Conservation (phyloP, 441 rosid species). For the Adansonia madagascariensis region DNA sequence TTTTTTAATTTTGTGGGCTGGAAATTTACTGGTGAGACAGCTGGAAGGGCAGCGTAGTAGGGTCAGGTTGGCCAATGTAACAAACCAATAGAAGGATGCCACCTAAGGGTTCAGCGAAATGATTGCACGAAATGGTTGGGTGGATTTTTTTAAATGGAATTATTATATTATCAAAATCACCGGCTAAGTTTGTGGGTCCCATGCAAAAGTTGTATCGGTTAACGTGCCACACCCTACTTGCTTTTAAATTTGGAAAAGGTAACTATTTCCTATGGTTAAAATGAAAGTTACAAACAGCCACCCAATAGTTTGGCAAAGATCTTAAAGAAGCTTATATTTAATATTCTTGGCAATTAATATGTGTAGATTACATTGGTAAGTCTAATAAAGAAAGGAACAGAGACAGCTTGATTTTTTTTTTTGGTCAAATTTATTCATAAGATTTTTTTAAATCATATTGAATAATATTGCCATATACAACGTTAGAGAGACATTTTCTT, state of each 20-base stretch:
- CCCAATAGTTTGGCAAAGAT: no score
- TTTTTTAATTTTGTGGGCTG: neutral
- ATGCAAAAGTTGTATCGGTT: neutral
- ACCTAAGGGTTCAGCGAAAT: constrained; percentile 30
- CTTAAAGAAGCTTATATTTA: no score
- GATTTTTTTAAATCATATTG: neutral
- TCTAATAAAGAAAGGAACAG: neutral
- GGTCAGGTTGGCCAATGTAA: constrained; percentile 23
- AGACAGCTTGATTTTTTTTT: neutral
- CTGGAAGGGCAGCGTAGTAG: constrained; percentile 35
- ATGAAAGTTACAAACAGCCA: no score
- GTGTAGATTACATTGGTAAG: neutral
- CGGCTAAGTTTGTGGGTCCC: neutral
- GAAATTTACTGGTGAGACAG: constrained; percentile 28
- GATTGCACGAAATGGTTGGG: constrained; percentile 3
- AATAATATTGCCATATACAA: neutral
- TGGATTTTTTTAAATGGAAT: neutral
- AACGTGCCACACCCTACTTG: neutral
- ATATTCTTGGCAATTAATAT: neutral
- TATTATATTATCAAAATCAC: neutral
- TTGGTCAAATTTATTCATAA: neutral
- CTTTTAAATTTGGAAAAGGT: no score
- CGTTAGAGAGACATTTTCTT: neutral
- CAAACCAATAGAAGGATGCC: constrained; percentile 33
- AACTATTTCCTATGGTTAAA: no score